Base-by-base conservation (phyloP, 1,139 yeast genomes). In the Zygosaccharomyces pseudobailii region DNA sequence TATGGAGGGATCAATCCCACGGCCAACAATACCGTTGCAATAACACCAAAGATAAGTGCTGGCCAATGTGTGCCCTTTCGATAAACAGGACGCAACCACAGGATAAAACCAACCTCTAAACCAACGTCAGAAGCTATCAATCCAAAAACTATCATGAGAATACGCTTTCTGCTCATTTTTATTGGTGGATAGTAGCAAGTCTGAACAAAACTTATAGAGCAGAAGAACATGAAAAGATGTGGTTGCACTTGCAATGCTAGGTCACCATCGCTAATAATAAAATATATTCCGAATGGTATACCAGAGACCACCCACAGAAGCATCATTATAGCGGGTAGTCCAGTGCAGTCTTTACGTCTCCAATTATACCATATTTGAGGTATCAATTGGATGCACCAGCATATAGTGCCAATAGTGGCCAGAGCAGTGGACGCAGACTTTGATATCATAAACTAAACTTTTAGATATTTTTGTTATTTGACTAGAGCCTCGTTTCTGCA, bases 341-440 rank as follows among this genome's bases (percentile, higher is more conserved):
- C 97, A 36, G 82, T 85, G 53, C 95, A 85, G 61, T 87, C 79
- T 59, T 89, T 88, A n/a, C 75, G 75, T 47, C 73, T 72, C 68
- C 76, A 87, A 63, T 90, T 89, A 61, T 80, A 72, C 45, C 80
- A 71, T 44, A 89, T 82, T 65, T 89, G 97, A 2, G 97, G 97
- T 2, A 87, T 74, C 55, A 89, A 71, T 67, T 90, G 97, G 54
- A 89, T 71, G 66, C 96, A 89, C 96, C 97, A 90, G 52, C 87
- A 75, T 4, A 89, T 79, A 0, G 97, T 89, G 13, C 96, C 97
- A 2, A 85, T 74, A 6, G 96, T 87, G n/a, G 87, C 96, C 50
- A 88, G 73, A 6, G 86, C 89, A 45, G 87, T 87, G 23, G 87
- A 80, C 1, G 87, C 87, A 31, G 50, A 42, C 30, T 61, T 62